Conservation (phyloP, 257 asterid species). For the Prunella vulgaris region DNA sequence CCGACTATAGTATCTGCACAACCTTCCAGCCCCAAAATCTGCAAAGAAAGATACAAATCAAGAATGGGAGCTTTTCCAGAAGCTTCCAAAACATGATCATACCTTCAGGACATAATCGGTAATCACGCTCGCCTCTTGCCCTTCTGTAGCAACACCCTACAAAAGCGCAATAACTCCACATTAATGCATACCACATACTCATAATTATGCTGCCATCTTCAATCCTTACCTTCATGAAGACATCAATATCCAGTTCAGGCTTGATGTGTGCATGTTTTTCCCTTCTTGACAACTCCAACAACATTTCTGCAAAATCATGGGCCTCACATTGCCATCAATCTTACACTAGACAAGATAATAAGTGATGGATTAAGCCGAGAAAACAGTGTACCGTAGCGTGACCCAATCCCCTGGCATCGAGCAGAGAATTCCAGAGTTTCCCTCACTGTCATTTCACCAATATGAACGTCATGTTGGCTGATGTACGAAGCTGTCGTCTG, state of each 20-base stretch:
- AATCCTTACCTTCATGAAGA: constrained; percentile 45
- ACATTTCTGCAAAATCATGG: constrained; percentile 32
- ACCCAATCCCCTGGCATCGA: constrained; percentile 38
- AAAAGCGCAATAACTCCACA: not conserved
- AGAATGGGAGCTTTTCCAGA: not conserved
- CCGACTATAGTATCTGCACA: constrained; percentile 56
- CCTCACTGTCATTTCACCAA: constrained; percentile 44
- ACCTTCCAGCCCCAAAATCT: constrained; percentile 47
- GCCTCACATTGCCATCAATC: not conserved
- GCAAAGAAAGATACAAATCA: not conserved
- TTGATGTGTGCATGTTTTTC: constrained; percentile 41
- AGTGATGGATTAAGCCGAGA: not conserved
- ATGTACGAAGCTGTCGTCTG: constrained; percentile 43
- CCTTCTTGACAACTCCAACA: constrained; percentile 38
- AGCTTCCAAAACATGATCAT: constrained; percentile 1
- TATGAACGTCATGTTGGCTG: constrained; percentile 43
- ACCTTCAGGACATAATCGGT: constrained; percentile 51
- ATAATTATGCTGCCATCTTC: not conserved
- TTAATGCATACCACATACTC: not conserved
- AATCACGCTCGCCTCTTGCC: constrained; percentile 36
- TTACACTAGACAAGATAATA: not conserved
- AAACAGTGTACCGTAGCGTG: constrained; percentile 26
- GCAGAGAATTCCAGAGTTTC: constrained; percentile 44
- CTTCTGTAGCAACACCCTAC: constrained; percentile 42
- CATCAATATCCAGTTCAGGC: constrained; percentile 52